Conservation (phyloP, 805 yeast genomes). For the Teunomyces lycoperdinae region DNA sequence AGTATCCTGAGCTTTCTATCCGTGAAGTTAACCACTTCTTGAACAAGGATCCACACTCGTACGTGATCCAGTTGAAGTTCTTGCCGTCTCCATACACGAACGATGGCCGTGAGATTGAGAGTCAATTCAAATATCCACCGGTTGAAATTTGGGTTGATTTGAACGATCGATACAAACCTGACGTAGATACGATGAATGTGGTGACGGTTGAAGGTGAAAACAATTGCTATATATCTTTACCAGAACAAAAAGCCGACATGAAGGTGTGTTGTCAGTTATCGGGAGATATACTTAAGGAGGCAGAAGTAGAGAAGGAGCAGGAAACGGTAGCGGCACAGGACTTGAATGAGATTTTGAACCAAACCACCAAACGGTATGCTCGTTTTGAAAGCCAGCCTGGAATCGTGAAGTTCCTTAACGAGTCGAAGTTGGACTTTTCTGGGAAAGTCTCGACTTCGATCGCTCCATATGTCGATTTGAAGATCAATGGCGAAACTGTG, state of each 20-base stretch:
- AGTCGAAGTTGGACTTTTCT: constrained; percentile 39
- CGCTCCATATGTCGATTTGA: constrained; percentile 38
- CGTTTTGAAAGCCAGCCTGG: constrained; percentile 40
- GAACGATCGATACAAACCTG: constrained; percentile 33
- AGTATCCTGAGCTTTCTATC: constrained; percentile 9
- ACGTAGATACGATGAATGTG: constrained; percentile 37
- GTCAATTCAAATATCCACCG: constrained; percentile 44
- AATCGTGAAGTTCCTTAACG: constrained; percentile 36
- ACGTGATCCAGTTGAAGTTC: constrained; percentile 42
- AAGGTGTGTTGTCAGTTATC: constrained; percentile 40
- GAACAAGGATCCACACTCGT: constrained; percentile 22
- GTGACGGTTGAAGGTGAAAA: constrained; percentile 47
- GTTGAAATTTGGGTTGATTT: constrained; percentile 55
- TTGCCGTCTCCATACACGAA: constrained; percentile 40
- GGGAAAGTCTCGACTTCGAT: constrained; percentile 34
- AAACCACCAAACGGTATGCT: constrained; percentile 24
- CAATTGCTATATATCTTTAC: constrained; percentile 40
- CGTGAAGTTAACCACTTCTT: constrained; percentile 21
- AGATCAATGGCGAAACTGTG: constrained; percentile 35
- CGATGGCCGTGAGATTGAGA: constrained; percentile 9
- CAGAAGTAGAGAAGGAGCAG: constrained; percentile 8
- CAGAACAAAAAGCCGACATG: constrained; percentile 41
- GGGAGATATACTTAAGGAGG: constrained; percentile 29
- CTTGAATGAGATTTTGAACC: constrained; percentile 14
- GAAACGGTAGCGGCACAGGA: constrained; percentile 4